A percentile compares a stretch with the other conserved stretches of the same genome.
phyloP scores from a whole-genome alignment of 257 asterid genomes.

The Lycium barbarum region DNA sequence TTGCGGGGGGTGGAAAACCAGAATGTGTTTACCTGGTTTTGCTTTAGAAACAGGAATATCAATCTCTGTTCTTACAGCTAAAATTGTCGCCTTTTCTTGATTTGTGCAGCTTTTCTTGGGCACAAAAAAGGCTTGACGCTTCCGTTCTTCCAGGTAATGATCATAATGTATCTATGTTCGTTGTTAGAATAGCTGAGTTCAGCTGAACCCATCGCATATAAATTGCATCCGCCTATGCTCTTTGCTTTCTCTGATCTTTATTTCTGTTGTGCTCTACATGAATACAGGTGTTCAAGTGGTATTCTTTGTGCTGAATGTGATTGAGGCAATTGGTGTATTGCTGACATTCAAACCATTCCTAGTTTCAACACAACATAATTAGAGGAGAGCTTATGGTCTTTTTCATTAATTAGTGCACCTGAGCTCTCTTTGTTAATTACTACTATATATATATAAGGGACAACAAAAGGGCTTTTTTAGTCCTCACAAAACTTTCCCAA shows the following conservation, averaged over 20 bases:
- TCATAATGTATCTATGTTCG: neutral
- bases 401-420: neutral
- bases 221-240: neutral
- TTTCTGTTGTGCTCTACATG: neutral
- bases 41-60: neutral
- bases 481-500: no score
- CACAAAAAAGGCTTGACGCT: slow-evolving; percentile 63
- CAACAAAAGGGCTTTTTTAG: no score
- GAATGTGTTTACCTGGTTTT: neutral
- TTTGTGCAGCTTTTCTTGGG: slow-evolving; percentile 69
- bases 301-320: slow-evolving; percentile 49
- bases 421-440: no score
- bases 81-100: neutral
- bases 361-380: neutral
- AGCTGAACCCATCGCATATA: neutral
- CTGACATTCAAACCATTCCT: slow-evolving; percentile 47
- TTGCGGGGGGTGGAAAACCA: neutral
- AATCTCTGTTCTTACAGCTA: neutral
- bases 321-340: slow-evolving; percentile 45
- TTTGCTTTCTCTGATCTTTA: neutral
- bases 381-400: neutral
- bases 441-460: no score
- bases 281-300: slow-evolving; percentile 46
- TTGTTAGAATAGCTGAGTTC: neutral
- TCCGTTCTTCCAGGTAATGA: slow-evolving; percentile 70